phyloP scores from a whole-genome alignment of 2,329 filamentous ascomycete species.

The Colletotrichum sp. region DNA sequence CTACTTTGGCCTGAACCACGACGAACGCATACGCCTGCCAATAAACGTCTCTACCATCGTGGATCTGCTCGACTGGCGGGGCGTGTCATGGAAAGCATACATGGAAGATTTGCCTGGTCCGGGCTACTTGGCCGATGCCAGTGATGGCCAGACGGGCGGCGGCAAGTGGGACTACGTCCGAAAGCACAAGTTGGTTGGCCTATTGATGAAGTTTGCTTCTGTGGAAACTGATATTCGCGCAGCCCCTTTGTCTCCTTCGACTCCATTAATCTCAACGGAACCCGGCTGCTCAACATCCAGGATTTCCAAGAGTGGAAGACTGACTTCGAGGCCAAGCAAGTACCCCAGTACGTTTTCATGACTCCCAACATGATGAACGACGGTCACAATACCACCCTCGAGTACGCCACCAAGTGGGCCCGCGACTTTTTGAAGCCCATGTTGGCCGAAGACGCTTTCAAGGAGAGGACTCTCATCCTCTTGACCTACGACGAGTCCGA shows the following conservation, averaged over 20 bases:
- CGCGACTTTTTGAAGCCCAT: conserved; percentile 58
- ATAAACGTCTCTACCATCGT: conserved; percentile 42
- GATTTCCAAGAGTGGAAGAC: conserved; percentile 66
- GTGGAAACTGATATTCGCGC: conserved; percentile 21
- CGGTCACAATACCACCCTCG: conserved; percentile 63
- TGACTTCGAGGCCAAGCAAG: conserved; percentile 57
- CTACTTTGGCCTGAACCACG: conserved; percentile 53
- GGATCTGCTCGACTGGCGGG: conserved; percentile 35
- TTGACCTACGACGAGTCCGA: conserved; percentile 65
- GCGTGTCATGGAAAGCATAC: conserved; percentile 37
- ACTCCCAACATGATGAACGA: conserved; percentile 70
- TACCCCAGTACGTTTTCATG: conserved; percentile 71
- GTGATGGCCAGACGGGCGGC: conserved; percentile 33
- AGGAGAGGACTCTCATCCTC: conserved; percentile 57
- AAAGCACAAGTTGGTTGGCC: conserved; percentile 22
- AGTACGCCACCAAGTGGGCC: conserved; percentile 56
- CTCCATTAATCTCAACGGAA: conserved; percentile 41
- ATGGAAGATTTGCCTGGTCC: conserved; percentile 38
- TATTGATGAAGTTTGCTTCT: neutral
- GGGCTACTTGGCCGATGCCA: conserved; percentile 47
- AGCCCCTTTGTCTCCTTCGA: conserved; percentile 48
- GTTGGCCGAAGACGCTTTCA: conserved; percentile 54
- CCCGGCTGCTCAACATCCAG: conserved; percentile 63
- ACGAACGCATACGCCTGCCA: conserved; percentile 47
- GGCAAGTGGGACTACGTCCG: conserved; percentile 31